Evolutionary conservation across 768 basidiomycete species (phyloP), one percentile per base, ranked within the genome.

Genomic region (Tulasnella sp.): DNA sequence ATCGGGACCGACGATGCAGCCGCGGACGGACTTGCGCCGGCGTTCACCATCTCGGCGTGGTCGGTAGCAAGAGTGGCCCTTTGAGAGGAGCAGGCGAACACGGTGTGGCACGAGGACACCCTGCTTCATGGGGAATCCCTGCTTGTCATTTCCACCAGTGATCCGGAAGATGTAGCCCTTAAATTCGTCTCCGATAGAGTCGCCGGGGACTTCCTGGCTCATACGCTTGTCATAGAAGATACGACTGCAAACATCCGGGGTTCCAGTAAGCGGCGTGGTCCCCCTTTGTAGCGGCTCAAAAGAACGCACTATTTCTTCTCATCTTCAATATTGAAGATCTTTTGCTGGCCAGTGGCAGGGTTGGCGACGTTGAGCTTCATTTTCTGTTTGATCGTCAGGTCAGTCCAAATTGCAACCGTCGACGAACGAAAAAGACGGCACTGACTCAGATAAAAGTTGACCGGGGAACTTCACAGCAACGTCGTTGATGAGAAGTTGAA

Each of bases 311-410:
- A 91, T 86, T 89, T 87, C 82, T 88, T 91, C 86, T 97, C 96
- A 83, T 97, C 94, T 81, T 97, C 96, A 84, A 96, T 82, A 83
- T 96, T 95, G 87, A 97, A 85, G 84, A 92, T 90, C 88, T 98
- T 99, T 91, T 97, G 96, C 82, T 91, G 91, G 84, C 96, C 96
- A 76, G 96, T 99, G 79, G 96, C 96, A 85, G 95, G 94, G 89
- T 97, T 95, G 85, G 96, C 93, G 84, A 99, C 93, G 88, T 97
- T 97, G 86, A 97, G 86, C 90, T 97, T 97, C 96, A 97, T 97
- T 83, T n/a, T 87, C 93, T 69, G 2, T 40, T 34, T 42, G 39
- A 45, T 45, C 1, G 29, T 19, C 67, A 34, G 45, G 71, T 77
- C 52, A 64, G 71, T 64, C 76, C 72, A 77, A 52, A 71, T 54